A percentile compares a stretch with the other conserved stretches of the same genome.
Conservation (phyloP, 1,139 yeast species). For the Hanseniaspora uvarum region DNA sequence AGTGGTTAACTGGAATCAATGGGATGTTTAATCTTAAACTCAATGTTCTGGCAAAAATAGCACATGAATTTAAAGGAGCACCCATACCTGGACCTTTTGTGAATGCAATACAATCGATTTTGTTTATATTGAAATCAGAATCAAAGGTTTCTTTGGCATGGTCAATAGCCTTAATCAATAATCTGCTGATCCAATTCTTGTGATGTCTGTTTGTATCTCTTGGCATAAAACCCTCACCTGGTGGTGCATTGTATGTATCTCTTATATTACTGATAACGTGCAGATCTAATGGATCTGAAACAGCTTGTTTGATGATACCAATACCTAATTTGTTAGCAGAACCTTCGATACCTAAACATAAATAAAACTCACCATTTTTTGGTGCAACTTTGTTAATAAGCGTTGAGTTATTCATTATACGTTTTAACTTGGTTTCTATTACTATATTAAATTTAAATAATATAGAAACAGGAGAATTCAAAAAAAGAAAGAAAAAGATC, state of each 20-base stretch:
- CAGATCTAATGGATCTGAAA: conserved; percentile 44
- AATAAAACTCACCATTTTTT: conserved; percentile 41
- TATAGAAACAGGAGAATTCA: no score
- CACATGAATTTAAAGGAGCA: conserved; percentile 91
- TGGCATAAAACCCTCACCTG: conserved; percentile 96
- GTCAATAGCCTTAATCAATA: conserved; percentile 53
- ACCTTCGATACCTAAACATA: conserved; percentile 89
- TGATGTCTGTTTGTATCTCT: conserved; percentile 95
- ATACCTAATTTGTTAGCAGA: conserved; percentile 94
- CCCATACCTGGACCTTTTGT: conserved; percentile 99
- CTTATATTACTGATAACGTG: conserved; percentile 74
- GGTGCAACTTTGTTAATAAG: conserved; percentile 23
- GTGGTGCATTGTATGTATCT: conserved; percentile 91
- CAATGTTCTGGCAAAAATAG: conserved; percentile 80
- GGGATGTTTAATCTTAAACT: conserved; percentile 76
- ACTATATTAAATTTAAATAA: no score
- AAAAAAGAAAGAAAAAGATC: not conserved
- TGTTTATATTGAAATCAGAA: conserved; percentile 30
- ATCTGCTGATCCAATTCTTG: conserved; percentile 84
- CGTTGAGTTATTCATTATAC: not conserved
- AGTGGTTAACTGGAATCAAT: conserved; percentile 87
- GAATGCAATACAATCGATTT: conserved; percentile 83
- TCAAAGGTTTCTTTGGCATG: conserved; percentile 46
- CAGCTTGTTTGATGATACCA: conserved; percentile 68
- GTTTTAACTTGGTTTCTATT: no score